Evolutionary conservation across 768 basidiomycete genomes (phyloP), one percentile per base, ranked within the genome.

Genomic region (Lyophyllum decastes): DNA sequence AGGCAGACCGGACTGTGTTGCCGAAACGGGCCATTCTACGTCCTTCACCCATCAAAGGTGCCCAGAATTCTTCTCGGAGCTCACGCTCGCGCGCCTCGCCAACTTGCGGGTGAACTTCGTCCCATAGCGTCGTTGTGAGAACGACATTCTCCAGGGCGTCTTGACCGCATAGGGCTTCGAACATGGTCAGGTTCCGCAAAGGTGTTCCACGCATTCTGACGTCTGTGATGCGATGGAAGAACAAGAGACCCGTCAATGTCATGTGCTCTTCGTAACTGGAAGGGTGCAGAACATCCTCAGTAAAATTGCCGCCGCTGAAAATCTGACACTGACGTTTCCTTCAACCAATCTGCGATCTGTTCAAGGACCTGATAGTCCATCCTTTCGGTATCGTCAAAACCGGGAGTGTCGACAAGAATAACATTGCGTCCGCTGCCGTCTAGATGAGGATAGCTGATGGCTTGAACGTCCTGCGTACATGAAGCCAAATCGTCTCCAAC

Each of bases 91-190:
- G 72, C 16, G 62, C 65, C 4, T 76, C 79, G 35, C 67, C 24
- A 43, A n/a, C 5, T 19, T 68, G 70, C 41, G 59, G 60, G 44
- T 69, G 66, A 41, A 76, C 73, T 49, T 70, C 68, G 9, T 72
- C 73, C 79, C 80, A 82, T 72, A 76, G 80, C 49, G 74, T 83
- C 46, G 81, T 83, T 34, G 72, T 73, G 53, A 83, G 73, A 53
- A 81, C 30, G 10, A 30, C 30, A 10, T 10, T 77, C 45, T 70
- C 66, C 54, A 80, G 70, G 2, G 72, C 71, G 49, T 65, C 70
- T 26, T 76, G 72, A 21, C 82, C 82, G 61, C 82, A 83, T 14
- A 83, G 70, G 47, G 79, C 72, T 52, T 70, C 69, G 67, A 83
- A 83, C 66, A 83, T 76, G 16, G 68, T 69, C 35, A 81, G 71